Evolutionary conservation across 306 rosid genomes (phyloP).

Genomic region (Fragaria vesca): DNA sequence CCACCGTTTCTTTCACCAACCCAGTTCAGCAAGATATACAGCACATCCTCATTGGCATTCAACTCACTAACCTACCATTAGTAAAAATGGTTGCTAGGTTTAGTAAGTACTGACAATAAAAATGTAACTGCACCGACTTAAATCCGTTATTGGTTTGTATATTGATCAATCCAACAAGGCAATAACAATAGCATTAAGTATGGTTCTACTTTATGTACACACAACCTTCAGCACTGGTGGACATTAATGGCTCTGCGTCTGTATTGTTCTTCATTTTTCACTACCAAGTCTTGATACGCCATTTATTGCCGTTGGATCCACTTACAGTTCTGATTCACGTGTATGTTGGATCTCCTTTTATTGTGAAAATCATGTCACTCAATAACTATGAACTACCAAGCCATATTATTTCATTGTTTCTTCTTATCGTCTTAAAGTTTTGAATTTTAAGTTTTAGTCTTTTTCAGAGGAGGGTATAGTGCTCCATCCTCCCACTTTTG

Average conservation of each 20-base stretch:
- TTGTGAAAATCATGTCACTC: neutral
- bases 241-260: neutral
- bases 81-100: neutral
- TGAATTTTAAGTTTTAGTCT: neutral
- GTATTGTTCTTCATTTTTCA: neutral
- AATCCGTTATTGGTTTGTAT: neutral
- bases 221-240: neutral
- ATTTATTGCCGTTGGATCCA: conserved; percentile 3
- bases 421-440: neutral
- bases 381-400: neutral
- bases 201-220: neutral
- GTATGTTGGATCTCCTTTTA: conserved; percentile 3
- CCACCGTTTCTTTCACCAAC: conserved; percentile 1
- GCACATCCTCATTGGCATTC: neutral
- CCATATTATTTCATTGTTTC: neutral
- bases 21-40: neutral
- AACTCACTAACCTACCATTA: neutral
- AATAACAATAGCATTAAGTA: neutral
- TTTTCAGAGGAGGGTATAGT: neutral
- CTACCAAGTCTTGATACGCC: neutral
- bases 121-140: neutral
- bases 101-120: neutral
- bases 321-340: neutral
- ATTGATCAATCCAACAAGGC: neutral
- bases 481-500: neutral